phyloP scores from a whole-genome alignment of 2,329 filamentous ascomycete genomes.

The Passalora sequoiae region DNA sequence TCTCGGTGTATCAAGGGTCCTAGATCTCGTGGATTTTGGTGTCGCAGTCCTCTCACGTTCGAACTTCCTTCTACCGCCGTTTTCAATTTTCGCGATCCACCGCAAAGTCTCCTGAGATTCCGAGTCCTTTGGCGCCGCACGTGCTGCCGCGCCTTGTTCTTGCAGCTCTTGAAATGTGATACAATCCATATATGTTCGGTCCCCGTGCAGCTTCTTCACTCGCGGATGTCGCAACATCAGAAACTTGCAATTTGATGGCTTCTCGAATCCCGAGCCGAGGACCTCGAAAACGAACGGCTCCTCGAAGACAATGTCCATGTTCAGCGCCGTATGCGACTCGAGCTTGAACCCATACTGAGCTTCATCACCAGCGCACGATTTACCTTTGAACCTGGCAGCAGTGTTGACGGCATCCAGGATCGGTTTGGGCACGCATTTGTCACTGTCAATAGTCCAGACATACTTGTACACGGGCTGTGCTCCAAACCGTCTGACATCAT shows the following conservation, averaged over 20 bases:
- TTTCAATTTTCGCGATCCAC: slow-evolving; percentile 59
- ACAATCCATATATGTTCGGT: slow-evolving; percentile 64
- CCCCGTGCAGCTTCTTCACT: slow-evolving; percentile 70
- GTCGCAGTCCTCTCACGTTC: slow-evolving; percentile 24
- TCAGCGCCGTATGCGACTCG: slow-evolving; percentile 14
- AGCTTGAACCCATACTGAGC: slow-evolving; percentile 23
- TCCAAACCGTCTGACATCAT: slow-evolving; percentile 49
- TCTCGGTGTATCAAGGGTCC: background rate
- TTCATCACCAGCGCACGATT: slow-evolving; percentile 25
- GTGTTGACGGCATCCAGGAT: slow-evolving; percentile 43
- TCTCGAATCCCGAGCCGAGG: slow-evolving; percentile 73
- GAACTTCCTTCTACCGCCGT: slow-evolving; percentile 26
- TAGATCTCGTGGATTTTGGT: slow-evolving; percentile 9
- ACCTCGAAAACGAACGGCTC: slow-evolving; percentile 73
- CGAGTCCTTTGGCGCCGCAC: slow-evolving; percentile 45
- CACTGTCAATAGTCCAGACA: slow-evolving; percentile 51
- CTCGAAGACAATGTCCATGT: slow-evolving; percentile 55
- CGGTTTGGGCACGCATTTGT: slow-evolving; percentile 43
- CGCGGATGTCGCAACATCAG: slow-evolving; percentile 72
- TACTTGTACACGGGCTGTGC: slow-evolving; percentile 59
- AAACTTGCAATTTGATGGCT: slow-evolving; percentile 61
- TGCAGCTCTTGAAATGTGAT: slow-evolving; percentile 67
- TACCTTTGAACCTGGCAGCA: slow-evolving; percentile 37
- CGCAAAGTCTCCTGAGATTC: slow-evolving; percentile 56
- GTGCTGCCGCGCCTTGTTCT: slow-evolving; percentile 56